Evolutionary conservation across 2,329 filamentous ascomycete species (phyloP), one percentile per base, ranked within the genome.

Genomic region (Neofusicoccum sp.): DNA sequence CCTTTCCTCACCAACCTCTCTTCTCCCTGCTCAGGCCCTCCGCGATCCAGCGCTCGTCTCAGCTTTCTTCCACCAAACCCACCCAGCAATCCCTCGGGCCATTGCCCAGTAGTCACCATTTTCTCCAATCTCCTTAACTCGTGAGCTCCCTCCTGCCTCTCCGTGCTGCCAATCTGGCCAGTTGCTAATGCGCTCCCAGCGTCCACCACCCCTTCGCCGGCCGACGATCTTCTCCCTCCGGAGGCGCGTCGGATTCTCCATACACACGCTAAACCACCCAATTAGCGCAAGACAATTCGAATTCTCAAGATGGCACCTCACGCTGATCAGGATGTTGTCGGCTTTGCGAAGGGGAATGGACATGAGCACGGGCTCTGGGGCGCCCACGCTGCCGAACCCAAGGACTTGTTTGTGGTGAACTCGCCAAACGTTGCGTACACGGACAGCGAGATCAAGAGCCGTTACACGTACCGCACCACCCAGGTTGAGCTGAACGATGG

Each of bases 121-220:
- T 97, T 96, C 89, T 93, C 92, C 84, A 97, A 96, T 82, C 89
- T 96, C 72, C 89, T 97, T 70, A 95, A 95, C 86, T 96, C 92
- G 93, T 96, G 85, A 78, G 91, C 81, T n/a, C 12, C 20, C 28
- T 53, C 20, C 20, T 53, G 48, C 30, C 30, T 28, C 24, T 9
- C 24, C 34, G 7, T 44, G 4, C 34, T 9, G 4, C 24, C n/a
- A 20, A 45, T n/a, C n/a, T n/a, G n/a, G 31, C 9, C 12, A 20
- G 6, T 26, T 43, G 49, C 45, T 56, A 53, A 62, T 38, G 6
- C 28, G 12, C 26, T 1, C 36, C 26, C 76, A 96, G 93, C 78
- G 85, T 88, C 79, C 92, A 97, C 82, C 89, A 96, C 86, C 90
- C 92, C 84, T 96, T 92, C 88, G 93, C 93, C 85, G 89, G 86